A percentile compares a stretch with the other conserved stretches of the same genome.
Evolutionary conservation across 495 filamentous ascomycete genomes (phyloP).

Genomic region (Podospora bellae-mahoneyi): DNA sequence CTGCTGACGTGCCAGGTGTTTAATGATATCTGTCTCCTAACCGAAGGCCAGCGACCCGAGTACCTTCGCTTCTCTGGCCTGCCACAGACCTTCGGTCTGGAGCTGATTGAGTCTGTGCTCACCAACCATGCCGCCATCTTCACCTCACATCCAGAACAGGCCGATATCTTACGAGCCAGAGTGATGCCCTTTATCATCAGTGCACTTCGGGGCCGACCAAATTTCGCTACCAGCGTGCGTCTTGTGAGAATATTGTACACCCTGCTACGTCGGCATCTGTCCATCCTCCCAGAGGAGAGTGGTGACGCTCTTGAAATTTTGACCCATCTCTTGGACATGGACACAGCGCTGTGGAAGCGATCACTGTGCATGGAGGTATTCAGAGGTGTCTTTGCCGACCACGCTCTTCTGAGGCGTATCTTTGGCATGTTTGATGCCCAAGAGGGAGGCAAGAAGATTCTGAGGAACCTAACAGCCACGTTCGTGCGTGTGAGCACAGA

Average conservation of each 20-base stretch:
- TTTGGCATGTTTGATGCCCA: constrained; percentile 74
- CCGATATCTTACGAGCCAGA: constrained; percentile 69
- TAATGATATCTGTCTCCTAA: constrained; percentile 83
- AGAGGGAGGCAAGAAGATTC: constrained; percentile 68
- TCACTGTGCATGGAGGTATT: constrained; percentile 89
- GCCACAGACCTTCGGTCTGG: constrained; percentile 76
- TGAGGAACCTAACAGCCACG: constrained; percentile 74
- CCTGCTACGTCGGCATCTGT: constrained; percentile 70
- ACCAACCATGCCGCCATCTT: constrained; percentile 81
- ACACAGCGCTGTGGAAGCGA: constrained; percentile 77
- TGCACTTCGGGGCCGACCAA: constrained; percentile 70
- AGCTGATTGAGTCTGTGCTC: constrained; percentile 86
- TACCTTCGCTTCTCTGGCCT: constrained; percentile 74
- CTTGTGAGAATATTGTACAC: constrained; percentile 77
- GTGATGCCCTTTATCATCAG: constrained; percentile 81
- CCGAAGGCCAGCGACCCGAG: constrained; percentile 75
- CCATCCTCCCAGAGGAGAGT: constrained; percentile 71
- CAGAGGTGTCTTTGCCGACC: constrained; percentile 76
- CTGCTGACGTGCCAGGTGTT: constrained; percentile 56
- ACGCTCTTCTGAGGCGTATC: constrained; percentile 70
- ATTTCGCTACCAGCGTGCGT: constrained; percentile 80
- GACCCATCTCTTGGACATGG: constrained; percentile 84
- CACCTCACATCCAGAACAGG: constrained; percentile 72
- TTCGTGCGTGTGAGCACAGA: constrained; percentile 89
- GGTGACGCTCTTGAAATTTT: constrained; percentile 81